Evolutionary conservation across 2,329 filamentous ascomycete species (phyloP), one percentile per base, ranked within the genome.

Genomic region (Lithohypha guttulata): DNA sequence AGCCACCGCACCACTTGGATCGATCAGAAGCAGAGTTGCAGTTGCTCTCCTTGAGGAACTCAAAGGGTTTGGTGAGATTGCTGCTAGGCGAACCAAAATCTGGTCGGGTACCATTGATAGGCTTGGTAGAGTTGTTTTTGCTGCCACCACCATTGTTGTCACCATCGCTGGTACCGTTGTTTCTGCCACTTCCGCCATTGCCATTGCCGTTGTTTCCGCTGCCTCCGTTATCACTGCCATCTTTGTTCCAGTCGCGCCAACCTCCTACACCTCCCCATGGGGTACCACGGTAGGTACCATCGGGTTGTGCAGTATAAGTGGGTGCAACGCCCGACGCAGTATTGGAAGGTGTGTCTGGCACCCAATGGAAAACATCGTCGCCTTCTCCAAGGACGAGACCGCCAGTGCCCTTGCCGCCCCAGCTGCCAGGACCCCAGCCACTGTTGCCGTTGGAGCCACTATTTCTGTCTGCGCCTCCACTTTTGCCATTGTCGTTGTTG

Each of bases 341-440:
- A 18, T 29, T 30, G 4, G 34, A 27, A 18, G 34, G 23, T 4
- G 15, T 17, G 9, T 18, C 9, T 6, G 15, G 9, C n/a, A 22
- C 17, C 34, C 34, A 37, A 10, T 18, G 26, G 34, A 37, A 37
- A 17, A 37, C 34, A 18, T 37, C 23, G 34, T 29, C 29, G 10
- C 20, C 26, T 17, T 26, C 29, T 6, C 34, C 34, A 21, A 19
- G 23, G 11, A 27, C 11, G n/a, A 17, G 13, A 22, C 29, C 13
- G 10, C 36, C 38, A 18, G 27, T 41, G 13, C 34, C 41, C 23
- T 28, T 32, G 26, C 36, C 44, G n/a, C 47, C 34, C 34, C 34
- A 47, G 37, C 41, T 43, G 13, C 51, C 49, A 17, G 48, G 49
- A 39, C 48, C 45, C 35, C 52, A 42, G 31, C 46, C 34, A 18